Base-by-base conservation (phyloP, 331 rosid genomes). In the Saraca asoca region DNA sequence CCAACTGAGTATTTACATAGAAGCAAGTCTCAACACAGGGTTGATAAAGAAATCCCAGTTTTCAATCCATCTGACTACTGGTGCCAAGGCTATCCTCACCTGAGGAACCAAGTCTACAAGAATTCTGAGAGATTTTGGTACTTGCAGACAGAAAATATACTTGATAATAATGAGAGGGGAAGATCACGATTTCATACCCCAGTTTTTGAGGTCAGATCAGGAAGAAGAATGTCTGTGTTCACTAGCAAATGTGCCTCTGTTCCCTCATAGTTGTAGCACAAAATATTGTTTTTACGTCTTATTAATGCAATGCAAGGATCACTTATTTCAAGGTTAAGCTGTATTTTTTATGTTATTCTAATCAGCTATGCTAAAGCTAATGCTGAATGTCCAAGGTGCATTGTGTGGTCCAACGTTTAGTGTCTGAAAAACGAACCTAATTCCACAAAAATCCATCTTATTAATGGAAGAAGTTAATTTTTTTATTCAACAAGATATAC, bases 21-120 rank as follows among this genome's bases (percentile, higher is more conserved):
- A 52, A 75, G 78, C 79, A 71, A 52, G 57, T 78, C 73, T 15
- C 68, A 66, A 24, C 70, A 67, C 14, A 78, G 79, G 50, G 29
- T 49, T 45, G 82, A 69, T 51, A 86, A 62, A 62, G 97, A 91
- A 69, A 75, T 86, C 24, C 96, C 91, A 0, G 59, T 91, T 9
- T 91, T 91, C 77, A 85, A 91, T 62, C 97, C 97, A n/a, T 81
- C 91, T 7, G 87, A 88, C 9, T 85, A 88, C 58, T 19, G 33
- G 49, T 78, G 72, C 75, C 85, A 77, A 53, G 91, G 91, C 45
- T 91, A 88, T 66, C 97, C 96, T 9, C 97, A 91, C 64, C 50
- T 79, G 44, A 73, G 91, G 68, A 68, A 72, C 6, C 39, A 76
- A 57, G 62, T 42, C 69, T 64, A 33, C 74, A 69, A 69, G 68